phyloP scores from a whole-genome alignment of 164 flowering plant species.

The Magnolia kwangsiensis region DNA sequence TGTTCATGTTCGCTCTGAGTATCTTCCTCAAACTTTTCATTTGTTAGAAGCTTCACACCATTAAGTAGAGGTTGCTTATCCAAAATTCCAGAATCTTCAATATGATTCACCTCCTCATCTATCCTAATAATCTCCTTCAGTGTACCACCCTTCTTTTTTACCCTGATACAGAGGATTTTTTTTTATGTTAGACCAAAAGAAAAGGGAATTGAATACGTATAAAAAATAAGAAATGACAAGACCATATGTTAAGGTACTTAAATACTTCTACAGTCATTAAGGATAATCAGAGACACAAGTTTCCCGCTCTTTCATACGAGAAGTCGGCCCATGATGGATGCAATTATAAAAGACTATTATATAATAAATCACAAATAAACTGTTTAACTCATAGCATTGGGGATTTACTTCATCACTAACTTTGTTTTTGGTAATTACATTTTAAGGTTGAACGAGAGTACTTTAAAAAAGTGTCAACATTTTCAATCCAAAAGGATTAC shows the following conservation, averaged over 20 bases:
- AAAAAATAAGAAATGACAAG: neutral
- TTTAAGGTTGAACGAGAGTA: no score
- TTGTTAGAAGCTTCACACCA: slow-evolving; percentile 47
- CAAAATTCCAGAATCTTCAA: slow-evolving; percentile 28
- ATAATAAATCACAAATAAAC: no score
- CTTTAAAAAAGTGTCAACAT: no score
- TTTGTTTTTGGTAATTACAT: no score
- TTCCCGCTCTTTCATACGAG: neutral
- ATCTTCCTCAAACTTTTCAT: slow-evolving; percentile 61
- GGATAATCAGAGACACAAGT: neutral
- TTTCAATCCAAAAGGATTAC: no score
- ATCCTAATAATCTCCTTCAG: slow-evolving; percentile 11
- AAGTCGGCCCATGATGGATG: neutral
- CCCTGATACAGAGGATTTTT: slow-evolving; percentile 37
- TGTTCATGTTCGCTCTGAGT: slow-evolving; percentile 53
- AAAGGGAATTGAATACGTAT: neutral
- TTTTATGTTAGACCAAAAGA: neutral
- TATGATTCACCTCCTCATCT: slow-evolving; percentile 17
- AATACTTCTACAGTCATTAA: neutral
- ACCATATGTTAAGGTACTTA: neutral
- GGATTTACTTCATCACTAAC: no score
- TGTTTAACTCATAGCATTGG: no score
- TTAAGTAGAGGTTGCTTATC: slow-evolving; percentile 31
- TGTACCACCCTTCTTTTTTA: slow-evolving; percentile 39
- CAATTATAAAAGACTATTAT: no score